Evolutionary conservation across 164 flowering plant species (phyloP), one percentile per base, ranked within the genome.

Genomic region (Hamamelis virginiana): DNA sequence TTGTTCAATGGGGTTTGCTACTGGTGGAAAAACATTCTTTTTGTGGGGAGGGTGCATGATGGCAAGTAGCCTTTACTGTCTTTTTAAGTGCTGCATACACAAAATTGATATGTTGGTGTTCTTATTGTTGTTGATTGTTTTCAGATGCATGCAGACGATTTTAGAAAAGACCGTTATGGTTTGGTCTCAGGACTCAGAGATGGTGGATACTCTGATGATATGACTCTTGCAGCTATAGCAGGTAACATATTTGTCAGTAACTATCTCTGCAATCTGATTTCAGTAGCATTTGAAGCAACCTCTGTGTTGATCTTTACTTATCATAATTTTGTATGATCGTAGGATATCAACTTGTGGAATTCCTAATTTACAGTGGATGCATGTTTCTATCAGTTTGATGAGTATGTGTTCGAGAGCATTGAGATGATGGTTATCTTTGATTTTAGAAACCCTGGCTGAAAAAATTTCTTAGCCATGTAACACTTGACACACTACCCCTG

Each of bases 11-110:
- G 98, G 98, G 45, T 95, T 95, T 82, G 98, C 97, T 50, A 95
- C 98, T 71, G 98, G 98, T 72, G 98, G 98, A 56, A 86, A 63
- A 76, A 95, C 98, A 67, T 92, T 92, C 86, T 95, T 95, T 78
- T 69, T 95, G 48, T 92, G 97, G 97, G 98, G 98, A 81, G 98
- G 98, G 38, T 95, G 98, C 81, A 95, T 95, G 99, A 95, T 95
- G 99, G 97, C 79, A 84, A 86, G 82, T 72, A 62, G 60, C 67
- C 26, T 15, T 23, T 68, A 18, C 69, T 10, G n/a, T 50, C 16
- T 65, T 59, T 66, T 53, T 44, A 33, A 18, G 8, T 68, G 38
- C 53, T 64, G 14, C 28, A 18, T 64, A 38, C 23, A 66, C 52
- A 8, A 19, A n/a, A 68, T 44, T 52, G n/a, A 56, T 62, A 1